Base-by-base conservation (phyloP, 192 early-diverging fungal genomes). In the Backusella australiensis region DNA sequence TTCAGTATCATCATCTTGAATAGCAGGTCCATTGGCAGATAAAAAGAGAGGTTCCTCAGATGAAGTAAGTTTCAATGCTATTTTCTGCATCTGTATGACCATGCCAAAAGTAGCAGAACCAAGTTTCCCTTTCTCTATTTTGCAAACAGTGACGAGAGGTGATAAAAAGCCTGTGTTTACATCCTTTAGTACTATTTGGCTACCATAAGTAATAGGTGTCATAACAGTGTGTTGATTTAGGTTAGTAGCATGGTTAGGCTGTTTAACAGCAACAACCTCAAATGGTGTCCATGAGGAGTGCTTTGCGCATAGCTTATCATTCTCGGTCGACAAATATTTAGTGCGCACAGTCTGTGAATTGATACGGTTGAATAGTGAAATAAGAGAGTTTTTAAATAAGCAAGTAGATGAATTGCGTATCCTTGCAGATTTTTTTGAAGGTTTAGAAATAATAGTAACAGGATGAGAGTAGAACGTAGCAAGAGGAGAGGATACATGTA, bases 261-360 rank as follows among this genome's bases (percentile, higher is more conserved):
- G 71, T 46, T 36, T 59, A 15, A 87, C 80, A 29, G 88, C 78
- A 1, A 79, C 79, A n/a, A 91, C 85, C 15, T 84, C 78, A 75
- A 91, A 91, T 0, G 90, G 78, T 23, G 90, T 85, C 90, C 90
- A 91, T 15, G 84, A 78, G 21, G 86, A 82, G 72, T 86, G 89
- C 71, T 86, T 88, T 29, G 90, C 90, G 71, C 90, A 89, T 35
- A 91, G 77, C 68, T 83, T 84, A 71, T 84, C 74, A 70, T 81
- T 77, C 73, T 90, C 85, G 8, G 91, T 86, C 29, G 88, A 87
- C 79, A 96, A 89, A 77, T 92, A 96, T 74, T 95, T 93, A 46
- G 96, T 96, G 63, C 90, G 90, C 70, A 93, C 93, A 0, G 94
- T 96, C 86, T 98, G 96, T 9, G 95, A 94, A 80, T 94, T 95